Evolutionary conservation across 1,284 basidiomycete genomes (phyloP), one percentile per base, ranked within the genome.

Genomic region (Apiotrichum porosum): DNA sequence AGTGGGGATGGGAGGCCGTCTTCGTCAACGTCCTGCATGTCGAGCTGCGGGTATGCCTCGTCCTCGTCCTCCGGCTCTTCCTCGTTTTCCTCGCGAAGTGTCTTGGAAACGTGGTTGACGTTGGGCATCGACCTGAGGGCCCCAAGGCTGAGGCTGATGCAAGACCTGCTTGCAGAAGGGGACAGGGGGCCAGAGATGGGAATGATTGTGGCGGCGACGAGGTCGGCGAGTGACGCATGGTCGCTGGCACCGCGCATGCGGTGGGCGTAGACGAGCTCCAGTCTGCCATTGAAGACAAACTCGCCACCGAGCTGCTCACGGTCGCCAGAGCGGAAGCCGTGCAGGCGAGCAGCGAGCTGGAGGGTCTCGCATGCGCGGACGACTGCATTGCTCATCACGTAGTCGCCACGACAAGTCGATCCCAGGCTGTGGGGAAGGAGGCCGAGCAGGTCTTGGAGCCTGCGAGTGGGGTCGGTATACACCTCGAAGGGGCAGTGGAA

Each of bases 251-350:
- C 82, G 12, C 43, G 58, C 73, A 75, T 75, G 24, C 73, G 66
- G 53, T 73, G 69, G 5, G 71, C 64, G 44, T 64, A 72, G 17
- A 51, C 48, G 17, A 68, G 59, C 32, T 61, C 51, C n/a, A 68
- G 51, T 4, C 55, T 83, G 38, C 86, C 85, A 21, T 85, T 86
- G 44, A 94, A 79, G 22, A 93, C 80, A 63, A 93, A 92, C 73
- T 93, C 90, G 21, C 90, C 90, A 15, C 90, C 90, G 24, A 93
- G 78, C 69, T 91, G 85, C 18, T 36, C 21, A 28, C 43, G 31
- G 47, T 47, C 37, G 13, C 45, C 49, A 2, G 44, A 19, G 31
- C 42, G 46, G 18, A 52, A 41, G n/a, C 41, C 46, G 24, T 47
- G 42, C 42, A 53, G 37, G 14, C 44, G 39, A 4, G 44, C 31